phyloP scores from a whole-genome alignment of 305 asterid genomes.

The Solanum hybrid region DNA sequence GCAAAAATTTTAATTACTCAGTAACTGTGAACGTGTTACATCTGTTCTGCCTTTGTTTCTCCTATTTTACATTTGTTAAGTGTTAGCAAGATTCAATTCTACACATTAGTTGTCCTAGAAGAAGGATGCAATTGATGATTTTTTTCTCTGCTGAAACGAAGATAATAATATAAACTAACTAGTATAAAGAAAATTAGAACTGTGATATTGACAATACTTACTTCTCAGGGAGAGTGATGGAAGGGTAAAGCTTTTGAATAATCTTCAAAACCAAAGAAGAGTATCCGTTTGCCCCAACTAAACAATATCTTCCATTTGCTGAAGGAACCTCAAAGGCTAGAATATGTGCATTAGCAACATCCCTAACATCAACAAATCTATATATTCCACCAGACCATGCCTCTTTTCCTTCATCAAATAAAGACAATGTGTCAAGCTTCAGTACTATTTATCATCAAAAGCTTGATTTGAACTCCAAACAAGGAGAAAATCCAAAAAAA shows the following conservation, averaged over 20 bases:
- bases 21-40: background rate
- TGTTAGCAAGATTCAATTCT: background rate
- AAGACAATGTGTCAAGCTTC: background rate
- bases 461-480: background rate
- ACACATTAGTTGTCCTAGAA: background rate
- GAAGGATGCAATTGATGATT: background rate
- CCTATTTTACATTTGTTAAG: background rate
- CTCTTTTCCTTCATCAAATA: constrained; percentile 4
- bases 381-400: constrained; percentile 1
- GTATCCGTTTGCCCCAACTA: constrained; percentile 12
- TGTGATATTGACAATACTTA: constrained; percentile 9
- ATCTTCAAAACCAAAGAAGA: constrained; percentile 9
- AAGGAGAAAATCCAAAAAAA: background rate
- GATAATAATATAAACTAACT: background rate
- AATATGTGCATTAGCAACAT: constrained; percentile 37
- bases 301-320: constrained; percentile 33
- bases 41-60: background rate
- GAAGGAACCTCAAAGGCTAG: constrained; percentile 31
- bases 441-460: background rate
- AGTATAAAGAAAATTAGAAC: background rate
- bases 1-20: background rate
- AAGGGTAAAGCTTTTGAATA: constrained; percentile 26
- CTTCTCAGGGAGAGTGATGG: constrained; percentile 14
- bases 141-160: background rate
- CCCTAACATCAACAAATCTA: constrained; percentile 37